phyloP scores from a whole-genome alignment of 2,329 filamentous ascomycete species.

The Microcyclosporella mali region DNA sequence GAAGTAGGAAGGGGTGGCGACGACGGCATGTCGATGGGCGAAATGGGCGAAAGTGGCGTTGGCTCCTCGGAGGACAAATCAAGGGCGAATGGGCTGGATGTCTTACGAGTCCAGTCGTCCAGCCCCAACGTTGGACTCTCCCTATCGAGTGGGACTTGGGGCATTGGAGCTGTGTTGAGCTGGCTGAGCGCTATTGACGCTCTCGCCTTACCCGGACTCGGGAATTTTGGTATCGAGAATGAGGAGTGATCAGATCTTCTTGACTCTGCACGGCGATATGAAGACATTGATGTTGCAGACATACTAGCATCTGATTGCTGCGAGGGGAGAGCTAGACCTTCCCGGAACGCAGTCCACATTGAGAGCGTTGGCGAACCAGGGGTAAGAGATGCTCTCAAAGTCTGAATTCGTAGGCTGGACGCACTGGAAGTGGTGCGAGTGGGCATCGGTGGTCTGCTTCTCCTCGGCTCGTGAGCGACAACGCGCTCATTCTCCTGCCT shows the following conservation, averaged over 20 bases:
- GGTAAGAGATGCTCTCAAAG: conserved; percentile 36
- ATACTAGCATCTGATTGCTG: conserved; percentile 13
- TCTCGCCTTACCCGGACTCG: conserved; percentile 23
- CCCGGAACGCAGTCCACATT: conserved; percentile 28
- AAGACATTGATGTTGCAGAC: background rate
- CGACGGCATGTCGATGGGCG: conserved; percentile 17
- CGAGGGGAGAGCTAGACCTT: conserved; percentile 9
- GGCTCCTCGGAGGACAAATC: conserved; percentile 10
- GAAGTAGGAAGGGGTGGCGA: conserved; percentile 23
- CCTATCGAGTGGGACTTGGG: conserved; percentile 21
- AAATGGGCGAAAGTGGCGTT: conserved; percentile 4
- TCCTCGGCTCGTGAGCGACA: conserved; percentile 3
- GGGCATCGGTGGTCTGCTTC: conserved; percentile 8
- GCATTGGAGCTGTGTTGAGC: conserved; percentile 16
- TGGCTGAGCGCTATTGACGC: conserved; percentile 10
- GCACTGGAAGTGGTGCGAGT: conserved; percentile 29
- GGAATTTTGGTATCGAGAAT: conserved; percentile 35
- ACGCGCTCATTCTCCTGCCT: conserved; percentile 2
- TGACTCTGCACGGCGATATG: background rate
- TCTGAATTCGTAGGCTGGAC: conserved; percentile 32
- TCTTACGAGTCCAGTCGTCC: conserved; percentile 8
- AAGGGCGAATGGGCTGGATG: conserved; percentile 18
- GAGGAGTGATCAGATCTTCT: conserved; percentile 12
- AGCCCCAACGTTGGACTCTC: conserved; percentile 9
- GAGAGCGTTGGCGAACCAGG: conserved; percentile 37